Percentiles rank a stretch among this genome's conserved stretches.
Evolutionary conservation across 139 green algal species (phyloP).

Genomic region (Choricystis sp.): DNA sequence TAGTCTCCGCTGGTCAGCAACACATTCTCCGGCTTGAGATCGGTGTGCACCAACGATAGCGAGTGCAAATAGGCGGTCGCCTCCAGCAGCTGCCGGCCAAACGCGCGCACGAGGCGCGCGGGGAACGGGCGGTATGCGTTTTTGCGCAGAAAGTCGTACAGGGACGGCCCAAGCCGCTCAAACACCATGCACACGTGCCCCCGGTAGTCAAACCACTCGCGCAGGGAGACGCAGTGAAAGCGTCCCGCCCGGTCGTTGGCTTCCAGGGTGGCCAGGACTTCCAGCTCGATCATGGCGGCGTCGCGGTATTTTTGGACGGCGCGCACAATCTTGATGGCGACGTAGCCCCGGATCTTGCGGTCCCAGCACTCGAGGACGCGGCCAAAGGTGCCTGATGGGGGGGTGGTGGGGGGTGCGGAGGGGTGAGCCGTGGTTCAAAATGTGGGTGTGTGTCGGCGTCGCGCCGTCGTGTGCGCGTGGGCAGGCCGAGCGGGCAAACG

Average conservation of each 20-base stretch:
- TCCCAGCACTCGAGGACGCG: conserved; percentile 98
- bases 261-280: conserved; percentile 70
- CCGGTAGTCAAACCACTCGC: conserved; percentile 94
- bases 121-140: conserved; percentile 86
- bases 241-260: conserved; percentile 40
- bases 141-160: conserved; percentile 89
- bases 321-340: conserved; percentile 91
- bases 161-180: conserved; percentile 75
- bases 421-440: background rate
- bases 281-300: conserved; percentile 95
- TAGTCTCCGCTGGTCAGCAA: conserved; percentile 51
- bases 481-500: no score
- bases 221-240: conserved; percentile 61
- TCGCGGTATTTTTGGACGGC: conserved; percentile 94
- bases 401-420: background rate
- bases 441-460: background rate
- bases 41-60: conserved; percentile 84
- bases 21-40: conserved; percentile 99
- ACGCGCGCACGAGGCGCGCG: conserved; percentile 61
- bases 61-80: conserved; percentile 77
- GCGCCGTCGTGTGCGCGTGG: no score
- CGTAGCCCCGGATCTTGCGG: conserved; percentile 55
- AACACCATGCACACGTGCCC: conserved; percentile 99
- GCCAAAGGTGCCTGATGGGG: conserved; percentile 68
- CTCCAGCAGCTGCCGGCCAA: conserved; percentile 62